These are phyloP conservation scores for Microbotryum scabiosae DNA, from an alignment of 1,284 basidiomycete genomes.

Conservation along the genomic window DNA sequence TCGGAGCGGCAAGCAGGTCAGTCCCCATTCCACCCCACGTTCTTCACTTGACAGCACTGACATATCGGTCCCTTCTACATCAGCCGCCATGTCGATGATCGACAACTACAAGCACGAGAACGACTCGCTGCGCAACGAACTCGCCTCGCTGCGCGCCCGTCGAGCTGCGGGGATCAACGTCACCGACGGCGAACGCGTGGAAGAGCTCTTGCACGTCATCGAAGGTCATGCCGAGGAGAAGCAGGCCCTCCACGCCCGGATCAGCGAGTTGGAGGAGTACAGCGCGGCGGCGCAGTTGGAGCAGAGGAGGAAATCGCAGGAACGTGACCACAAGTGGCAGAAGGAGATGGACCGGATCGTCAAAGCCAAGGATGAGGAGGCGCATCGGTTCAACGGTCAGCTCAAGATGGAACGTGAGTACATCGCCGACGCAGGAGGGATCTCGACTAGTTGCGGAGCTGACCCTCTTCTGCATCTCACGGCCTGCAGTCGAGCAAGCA, in stretches of 20 bases:
- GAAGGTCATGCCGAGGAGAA: conserved; percentile 5
- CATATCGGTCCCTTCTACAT: neutral
- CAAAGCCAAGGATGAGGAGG: conserved; percentile 7
- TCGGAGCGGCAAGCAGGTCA: conserved; percentile 18
- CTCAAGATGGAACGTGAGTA: conserved; percentile 15
- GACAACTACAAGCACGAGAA: conserved; percentile 24
- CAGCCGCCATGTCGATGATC: conserved; percentile 16
- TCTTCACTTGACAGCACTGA: neutral
- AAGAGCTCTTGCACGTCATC: conserved; percentile 9
- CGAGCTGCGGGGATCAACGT: neutral
- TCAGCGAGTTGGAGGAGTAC: conserved; percentile 17
- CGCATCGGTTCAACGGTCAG: neutral
- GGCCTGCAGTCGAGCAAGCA: neutral
- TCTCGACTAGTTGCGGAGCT: neutral
- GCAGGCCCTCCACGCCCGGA: conserved; percentile 1
- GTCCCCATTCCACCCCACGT: neutral
- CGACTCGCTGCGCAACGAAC: conserved; percentile 14
- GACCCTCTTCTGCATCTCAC: neutral
- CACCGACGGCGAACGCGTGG: neutral
- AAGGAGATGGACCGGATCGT: conserved; percentile 3
- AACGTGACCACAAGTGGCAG: conserved; percentile 4
- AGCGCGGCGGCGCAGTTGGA: neutral
- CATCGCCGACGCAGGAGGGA: too few species aligned
- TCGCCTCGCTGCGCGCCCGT: conserved; percentile 5
- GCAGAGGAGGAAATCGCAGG: neutral